Evolutionary conservation across 2,329 filamentous ascomycete genomes (phyloP), one percentile per base, ranked within the genome.

Genomic region (Amesomyces nigricolor): DNA sequence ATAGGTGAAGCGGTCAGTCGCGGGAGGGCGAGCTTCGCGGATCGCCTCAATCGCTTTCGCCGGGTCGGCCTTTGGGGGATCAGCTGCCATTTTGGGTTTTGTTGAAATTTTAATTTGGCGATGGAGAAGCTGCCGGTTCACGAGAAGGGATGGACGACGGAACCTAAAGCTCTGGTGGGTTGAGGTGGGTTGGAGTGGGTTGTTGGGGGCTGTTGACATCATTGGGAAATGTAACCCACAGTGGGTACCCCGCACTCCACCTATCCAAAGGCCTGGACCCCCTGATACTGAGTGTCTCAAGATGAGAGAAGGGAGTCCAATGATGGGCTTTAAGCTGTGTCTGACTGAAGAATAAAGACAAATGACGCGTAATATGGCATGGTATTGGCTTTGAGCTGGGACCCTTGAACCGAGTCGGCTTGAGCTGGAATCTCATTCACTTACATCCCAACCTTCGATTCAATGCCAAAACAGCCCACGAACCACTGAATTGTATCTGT

Each of bases 1-100:
- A 69, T 91, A 92, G 19, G 87, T 90, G 65, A 91, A 80, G 60
- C 80, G 78, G 67, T 92, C 88, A 38, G 76, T 79, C 17, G 75
- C 74, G 2, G 78, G 78, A 6, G 78, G 78, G 26, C 72, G 71
- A 43, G 76, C 75, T 60, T 79, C 76, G 46, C 71, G 67, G 56
- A 81, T 74, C 32, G 76, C 73, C 64, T 72, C 66, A 50, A 78
- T 68, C 55, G 73, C 70, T 58, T 73, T 70, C 35, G 73, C 68
- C 30, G 70, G 67, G 51, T 68, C 66, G 47, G 58, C 56, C 19
- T 53, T 54, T 13, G 50, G 53, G 4, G 49, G 16, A 14, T 56
- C 49, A 56, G 58, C 46, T n/a, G 58, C 52, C 62, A 63, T 63
- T 16, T 40, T 16, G 51, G 35, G 35, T 26, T 7, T 45, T 48